phyloP scores from a whole-genome alignment of 225 moss, liverwort and hornwort species.

The Sphagnum tenellum region DNA sequence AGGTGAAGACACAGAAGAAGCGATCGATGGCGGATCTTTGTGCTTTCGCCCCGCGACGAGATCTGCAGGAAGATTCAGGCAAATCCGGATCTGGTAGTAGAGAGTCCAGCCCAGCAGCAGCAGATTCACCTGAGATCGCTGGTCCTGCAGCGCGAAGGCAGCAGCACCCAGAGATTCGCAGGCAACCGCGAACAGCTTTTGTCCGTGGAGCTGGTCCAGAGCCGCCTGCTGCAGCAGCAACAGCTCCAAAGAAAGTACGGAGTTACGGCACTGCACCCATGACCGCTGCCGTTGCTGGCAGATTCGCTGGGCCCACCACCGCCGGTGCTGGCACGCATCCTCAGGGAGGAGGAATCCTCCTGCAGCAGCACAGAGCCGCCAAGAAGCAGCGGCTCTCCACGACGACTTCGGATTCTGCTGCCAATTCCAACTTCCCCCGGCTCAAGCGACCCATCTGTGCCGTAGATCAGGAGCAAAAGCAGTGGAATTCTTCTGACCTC shows the following conservation, averaged over 20 bases:
- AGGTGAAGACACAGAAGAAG: slow-evolving; percentile 8
- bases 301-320: no score
- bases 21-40: slow-evolving; percentile 8
- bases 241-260: slow-evolving; percentile 1
- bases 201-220: background rate
- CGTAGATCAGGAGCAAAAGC: background rate
- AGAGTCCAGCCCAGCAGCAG: slow-evolving; percentile 2
- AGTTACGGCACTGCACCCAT: background rate
- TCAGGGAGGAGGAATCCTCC: no score
- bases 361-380: no score
- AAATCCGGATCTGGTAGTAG: background rate
- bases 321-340: no score
- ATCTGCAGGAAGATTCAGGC: background rate
- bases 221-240: no score
- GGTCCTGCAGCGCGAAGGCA: background rate
- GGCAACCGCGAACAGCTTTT: slow-evolving; percentile 6
- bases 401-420: no score
- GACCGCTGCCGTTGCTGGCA: no score
- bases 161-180: background rate
- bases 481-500: background rate
- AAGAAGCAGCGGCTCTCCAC: no score
- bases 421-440: no score
- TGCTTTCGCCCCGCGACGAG: slow-evolving; percentile 4
- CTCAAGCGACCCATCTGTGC: background rate
- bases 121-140: background rate